Evolutionary conservation across 2,329 filamentous ascomycete genomes (phyloP).

Genomic region (Stagonosporopsis tanaceti): DNA sequence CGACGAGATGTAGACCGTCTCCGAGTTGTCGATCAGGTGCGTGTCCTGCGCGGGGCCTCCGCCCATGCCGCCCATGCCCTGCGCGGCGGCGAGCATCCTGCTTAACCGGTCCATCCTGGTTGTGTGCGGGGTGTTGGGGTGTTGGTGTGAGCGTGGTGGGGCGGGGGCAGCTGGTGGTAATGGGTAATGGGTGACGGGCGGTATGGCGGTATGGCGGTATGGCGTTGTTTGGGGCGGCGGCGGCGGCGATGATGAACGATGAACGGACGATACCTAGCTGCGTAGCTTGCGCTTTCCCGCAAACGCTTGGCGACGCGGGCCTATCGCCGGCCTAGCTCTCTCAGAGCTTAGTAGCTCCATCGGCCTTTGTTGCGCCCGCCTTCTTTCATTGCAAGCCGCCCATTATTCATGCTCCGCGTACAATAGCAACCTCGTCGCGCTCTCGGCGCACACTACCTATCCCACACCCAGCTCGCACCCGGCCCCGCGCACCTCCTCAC

Average conservation of each 20-base stretch:
- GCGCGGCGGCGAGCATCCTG: conserved; percentile 81
- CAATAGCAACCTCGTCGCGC: background rate
- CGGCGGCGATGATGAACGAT: conserved; percentile 4
- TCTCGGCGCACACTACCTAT: background rate
- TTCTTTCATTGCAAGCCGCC: background rate
- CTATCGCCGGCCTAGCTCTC: conserved; percentile 5
- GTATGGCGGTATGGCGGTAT: background rate
- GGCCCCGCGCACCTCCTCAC: background rate
- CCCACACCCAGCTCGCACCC: background rate
- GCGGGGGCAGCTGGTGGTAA: background rate
- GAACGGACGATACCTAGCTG: background rate
- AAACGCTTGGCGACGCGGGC: background rate
- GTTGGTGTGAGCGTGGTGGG: background rate
- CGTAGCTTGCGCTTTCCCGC: background rate
- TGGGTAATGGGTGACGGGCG: background rate
- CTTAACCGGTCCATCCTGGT: conserved; percentile 85
- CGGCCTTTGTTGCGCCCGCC: conserved; percentile 15
- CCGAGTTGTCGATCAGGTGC: conserved; percentile 96
- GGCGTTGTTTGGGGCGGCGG: background rate
- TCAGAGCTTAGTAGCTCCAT: background rate
- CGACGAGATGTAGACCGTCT: conserved; percentile 99
- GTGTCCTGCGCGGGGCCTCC: conserved; percentile 68
- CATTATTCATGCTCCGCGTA: conserved; percentile 8
- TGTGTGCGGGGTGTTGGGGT: background rate
- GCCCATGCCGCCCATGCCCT: conserved; percentile 70